These are phyloP conservation scores for Zoysia matrella DNA, from an alignment of 202 grass and related monocot genomes.

Conservation along the genomic window DNA sequence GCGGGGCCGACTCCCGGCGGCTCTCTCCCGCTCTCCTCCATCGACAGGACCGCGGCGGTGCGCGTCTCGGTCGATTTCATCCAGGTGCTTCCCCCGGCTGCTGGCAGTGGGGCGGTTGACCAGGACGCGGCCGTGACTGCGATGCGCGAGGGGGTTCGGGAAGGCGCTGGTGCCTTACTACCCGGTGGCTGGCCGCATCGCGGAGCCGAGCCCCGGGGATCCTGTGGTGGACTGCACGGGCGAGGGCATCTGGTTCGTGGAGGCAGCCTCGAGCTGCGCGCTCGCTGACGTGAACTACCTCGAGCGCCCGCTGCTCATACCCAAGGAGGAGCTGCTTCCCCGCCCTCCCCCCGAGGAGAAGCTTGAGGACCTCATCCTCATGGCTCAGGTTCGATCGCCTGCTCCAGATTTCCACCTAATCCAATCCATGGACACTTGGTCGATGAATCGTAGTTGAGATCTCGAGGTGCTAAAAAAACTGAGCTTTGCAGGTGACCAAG, in stretches of 20 bases:
- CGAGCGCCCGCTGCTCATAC: constrained; percentile 77
- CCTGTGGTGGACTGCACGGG: constrained; percentile 72
- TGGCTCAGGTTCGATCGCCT: constrained; percentile 52
- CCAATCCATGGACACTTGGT: not conserved
- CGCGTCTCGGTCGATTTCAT: constrained; percentile 87
- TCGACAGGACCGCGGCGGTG: constrained; percentile 64
- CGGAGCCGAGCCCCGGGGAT: constrained; percentile 54
- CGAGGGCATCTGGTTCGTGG: constrained; percentile 78
- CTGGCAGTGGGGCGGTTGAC: not conserved
- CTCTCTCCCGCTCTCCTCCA: constrained; percentile 73
- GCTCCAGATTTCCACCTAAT: not conserved
- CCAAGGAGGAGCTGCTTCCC: constrained; percentile 69
- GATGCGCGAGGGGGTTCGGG: constrained; percentile 70
- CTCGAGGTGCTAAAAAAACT: constrained; percentile 14
- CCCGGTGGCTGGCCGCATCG: constrained; percentile 68
- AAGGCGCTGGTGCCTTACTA: constrained; percentile 76
- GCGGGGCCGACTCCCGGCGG: constrained; percentile 46
- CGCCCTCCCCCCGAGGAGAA: constrained; percentile 57
- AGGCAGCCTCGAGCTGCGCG: constrained; percentile 63
- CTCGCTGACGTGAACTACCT: constrained; percentile 75
- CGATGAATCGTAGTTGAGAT: not conserved
- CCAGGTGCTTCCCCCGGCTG: constrained; percentile 56
- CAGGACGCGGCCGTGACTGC: constrained; percentile 27
- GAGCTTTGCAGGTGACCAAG: constrained; percentile 53
- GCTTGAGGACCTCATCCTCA: constrained; percentile 60